A percentile compares a stretch with the other conserved stretches of the same genome.
Evolutionary conservation across 768 basidiomycete species (phyloP).

Genomic region (Leccinellum albellum): DNA sequence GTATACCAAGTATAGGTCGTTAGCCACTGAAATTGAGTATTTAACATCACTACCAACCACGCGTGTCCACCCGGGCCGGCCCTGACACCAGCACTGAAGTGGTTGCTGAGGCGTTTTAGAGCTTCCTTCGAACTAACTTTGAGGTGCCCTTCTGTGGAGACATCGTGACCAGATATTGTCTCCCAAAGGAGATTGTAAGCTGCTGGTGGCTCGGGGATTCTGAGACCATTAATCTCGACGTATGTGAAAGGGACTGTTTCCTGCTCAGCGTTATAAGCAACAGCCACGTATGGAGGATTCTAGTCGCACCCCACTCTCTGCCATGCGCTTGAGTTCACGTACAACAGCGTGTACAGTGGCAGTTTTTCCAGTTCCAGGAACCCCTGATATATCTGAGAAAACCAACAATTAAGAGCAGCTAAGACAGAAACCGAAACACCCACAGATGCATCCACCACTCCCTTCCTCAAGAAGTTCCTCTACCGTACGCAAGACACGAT

Average conservation of each 20-base stretch:
- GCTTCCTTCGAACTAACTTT: conserved; percentile 77
- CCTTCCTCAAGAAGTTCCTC: conserved; percentile 88
- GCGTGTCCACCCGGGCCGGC: conserved; percentile 83
- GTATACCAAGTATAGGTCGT: not conserved
- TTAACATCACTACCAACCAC: conserved; percentile 52
- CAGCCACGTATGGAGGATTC: not conserved
- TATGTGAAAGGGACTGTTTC: conserved; percentile 94
- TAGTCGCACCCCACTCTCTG: conserved; percentile 63
- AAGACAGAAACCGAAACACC: conserved; percentile 25
- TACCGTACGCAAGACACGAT: conserved; percentile 67
- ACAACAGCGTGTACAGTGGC: conserved; percentile 95
- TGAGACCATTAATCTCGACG: conserved; percentile 96
- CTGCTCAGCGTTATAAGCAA: conserved; percentile 36
- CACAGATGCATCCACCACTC: conserved; percentile 93
- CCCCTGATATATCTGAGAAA: conserved; percentile 85
- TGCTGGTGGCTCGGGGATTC: conserved; percentile 86
- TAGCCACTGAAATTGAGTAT: not conserved
- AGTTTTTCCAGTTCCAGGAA: conserved; percentile 98
- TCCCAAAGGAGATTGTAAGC: conserved; percentile 94
- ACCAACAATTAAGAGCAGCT: not conserved
- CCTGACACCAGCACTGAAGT: conserved; percentile 65
- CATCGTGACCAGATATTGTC: conserved; percentile 78
- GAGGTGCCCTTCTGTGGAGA: conserved; percentile 56
- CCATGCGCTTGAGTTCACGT: conserved; percentile 85
- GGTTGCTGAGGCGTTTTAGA: conserved; percentile 66